These are phyloP conservation scores for Orbilia oligospora DNA, from an alignment of 2,329 filamentous ascomycete genomes.

Conservation along the genomic window DNA sequence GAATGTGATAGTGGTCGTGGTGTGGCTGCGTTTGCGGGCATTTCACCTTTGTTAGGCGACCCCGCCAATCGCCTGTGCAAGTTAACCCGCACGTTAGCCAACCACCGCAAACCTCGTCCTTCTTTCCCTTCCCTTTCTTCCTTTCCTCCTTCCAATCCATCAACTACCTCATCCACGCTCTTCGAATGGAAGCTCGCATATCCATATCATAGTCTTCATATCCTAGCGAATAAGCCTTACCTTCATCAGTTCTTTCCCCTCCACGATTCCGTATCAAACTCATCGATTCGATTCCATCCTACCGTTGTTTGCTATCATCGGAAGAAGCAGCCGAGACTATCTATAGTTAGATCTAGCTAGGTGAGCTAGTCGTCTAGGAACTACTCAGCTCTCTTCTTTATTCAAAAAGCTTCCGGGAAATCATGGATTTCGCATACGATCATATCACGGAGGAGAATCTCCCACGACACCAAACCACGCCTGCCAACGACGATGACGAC, in stretches of 20 bases:
- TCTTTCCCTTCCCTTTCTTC: neutral
- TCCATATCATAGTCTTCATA: constrained; percentile 11
- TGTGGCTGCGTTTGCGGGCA: constrained; percentile 49
- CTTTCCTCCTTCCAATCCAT: constrained; percentile 1
- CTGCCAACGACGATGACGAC: constrained; percentile 69
- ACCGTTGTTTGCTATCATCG: neutral
- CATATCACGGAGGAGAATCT: constrained; percentile 90
- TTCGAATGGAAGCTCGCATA: constrained; percentile 6
- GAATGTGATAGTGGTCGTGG: constrained; percentile 15
- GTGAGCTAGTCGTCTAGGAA: constrained; percentile 1
- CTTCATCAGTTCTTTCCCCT: neutral
- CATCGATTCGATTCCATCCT: neutral
- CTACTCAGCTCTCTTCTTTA: neutral
- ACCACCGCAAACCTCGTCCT: constrained; percentile 20
- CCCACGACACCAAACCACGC: constrained; percentile 72
- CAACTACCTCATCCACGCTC: constrained; percentile 8
- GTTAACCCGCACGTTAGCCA: constrained; percentile 9
- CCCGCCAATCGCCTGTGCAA: constrained; percentile 43
- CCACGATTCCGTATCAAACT: neutral
- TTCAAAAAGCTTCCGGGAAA: neutral
- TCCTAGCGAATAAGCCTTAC: neutral
- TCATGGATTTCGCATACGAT: constrained; percentile 98
- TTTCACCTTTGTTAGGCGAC: constrained; percentile 24
- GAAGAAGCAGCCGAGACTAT: constrained; percentile 5
- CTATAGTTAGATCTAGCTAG: constrained; percentile 11